Evolutionary conservation across 2,329 filamentous ascomycete species (phyloP).

Genomic region (Sclerotinia borealis): DNA sequence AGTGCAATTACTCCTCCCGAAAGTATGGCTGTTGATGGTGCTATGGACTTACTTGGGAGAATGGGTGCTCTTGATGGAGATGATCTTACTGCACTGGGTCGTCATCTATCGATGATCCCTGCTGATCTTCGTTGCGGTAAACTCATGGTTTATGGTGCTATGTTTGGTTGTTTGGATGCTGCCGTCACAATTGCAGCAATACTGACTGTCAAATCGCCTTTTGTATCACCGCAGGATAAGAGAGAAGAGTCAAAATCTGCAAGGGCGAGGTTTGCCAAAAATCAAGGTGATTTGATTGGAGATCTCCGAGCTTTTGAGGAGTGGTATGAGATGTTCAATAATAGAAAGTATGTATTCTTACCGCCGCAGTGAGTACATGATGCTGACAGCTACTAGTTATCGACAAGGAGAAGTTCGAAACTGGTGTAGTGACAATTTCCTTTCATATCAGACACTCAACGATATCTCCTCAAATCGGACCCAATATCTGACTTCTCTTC

Average conservation of each 20-base stretch:
- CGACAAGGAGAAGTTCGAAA: constrained; percentile 58
- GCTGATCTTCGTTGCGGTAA: constrained; percentile 90
- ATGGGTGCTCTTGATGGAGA: constrained; percentile 87
- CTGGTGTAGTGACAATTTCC: constrained; percentile 82
- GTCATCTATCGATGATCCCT: constrained; percentile 91
- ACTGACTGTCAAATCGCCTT: constrained; percentile 82
- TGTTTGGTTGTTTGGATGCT: constrained; percentile 87
- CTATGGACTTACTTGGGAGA: constrained; percentile 67
- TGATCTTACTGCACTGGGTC: constrained; percentile 82
- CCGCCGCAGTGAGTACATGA: background rate
- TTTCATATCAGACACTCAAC: constrained; percentile 74
- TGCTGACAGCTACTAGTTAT: constrained; percentile 29
- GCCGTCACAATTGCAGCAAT: constrained; percentile 87
- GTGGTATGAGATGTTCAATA: constrained; percentile 64
- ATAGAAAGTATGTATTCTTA: constrained; percentile 37
- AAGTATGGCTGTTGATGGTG: constrained; percentile 76
- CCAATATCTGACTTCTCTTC: constrained; percentile 80
- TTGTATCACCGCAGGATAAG: constrained; percentile 75
- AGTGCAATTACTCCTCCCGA: constrained; percentile 87
- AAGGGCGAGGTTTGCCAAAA: constrained; percentile 64
- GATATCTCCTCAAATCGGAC: constrained; percentile 83
- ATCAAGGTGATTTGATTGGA: constrained; percentile 82
- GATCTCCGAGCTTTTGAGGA: constrained; percentile 79
- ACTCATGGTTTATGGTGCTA: constrained; percentile 88
- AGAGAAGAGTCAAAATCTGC: constrained; percentile 76